Percentiles rank a stretch among this genome's conserved stretches.
phyloP scores from a whole-genome alignment of 768 basidiomycete species.

The Lentinula sp. region DNA sequence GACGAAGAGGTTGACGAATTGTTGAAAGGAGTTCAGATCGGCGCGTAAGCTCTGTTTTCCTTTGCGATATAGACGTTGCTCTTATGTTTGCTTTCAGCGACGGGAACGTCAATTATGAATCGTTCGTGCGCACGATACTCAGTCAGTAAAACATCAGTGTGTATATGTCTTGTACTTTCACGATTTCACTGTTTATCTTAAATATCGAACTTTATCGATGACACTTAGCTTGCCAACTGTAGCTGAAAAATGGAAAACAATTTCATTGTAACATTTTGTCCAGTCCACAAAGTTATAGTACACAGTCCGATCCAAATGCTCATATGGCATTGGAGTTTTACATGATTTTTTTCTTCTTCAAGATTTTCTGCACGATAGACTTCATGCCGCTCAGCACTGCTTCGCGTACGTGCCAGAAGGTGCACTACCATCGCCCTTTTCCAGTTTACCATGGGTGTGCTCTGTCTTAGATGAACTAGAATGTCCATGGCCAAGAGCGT shows the following conservation, averaged over 20 bases:
- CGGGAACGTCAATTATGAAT: constrained; percentile 96
- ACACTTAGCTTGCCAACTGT: no score
- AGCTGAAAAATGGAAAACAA: no score
- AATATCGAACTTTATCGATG: not conserved
- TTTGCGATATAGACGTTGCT: constrained; percentile 7
- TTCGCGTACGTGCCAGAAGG: constrained; percentile 64
- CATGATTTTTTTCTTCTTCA: not conserved
- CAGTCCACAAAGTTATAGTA: not conserved
- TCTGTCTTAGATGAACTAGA: constrained; percentile 24
- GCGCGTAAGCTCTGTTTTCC: constrained; percentile 49
- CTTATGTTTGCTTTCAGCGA: constrained; percentile 46
- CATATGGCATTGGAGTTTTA: not conserved
- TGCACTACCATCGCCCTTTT: constrained; percentile 38
- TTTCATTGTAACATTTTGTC: not conserved
- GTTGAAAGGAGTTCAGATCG: constrained; percentile 91
- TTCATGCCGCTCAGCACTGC: constrained; percentile 39
- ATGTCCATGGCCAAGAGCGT: constrained; percentile 26
- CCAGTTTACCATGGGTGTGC: constrained; percentile 36
- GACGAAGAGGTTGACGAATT: constrained; percentile 98
- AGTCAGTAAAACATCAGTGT: constrained; percentile 49
- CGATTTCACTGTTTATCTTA: not conserved
- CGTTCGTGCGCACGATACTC: constrained; percentile 91
- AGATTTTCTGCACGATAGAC: no score
- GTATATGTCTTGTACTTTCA: not conserved
- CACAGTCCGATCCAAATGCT: not conserved